phyloP scores from a whole-genome alignment of 352 stramenopile genomes.

The Elongisporangium prolatum region DNA sequence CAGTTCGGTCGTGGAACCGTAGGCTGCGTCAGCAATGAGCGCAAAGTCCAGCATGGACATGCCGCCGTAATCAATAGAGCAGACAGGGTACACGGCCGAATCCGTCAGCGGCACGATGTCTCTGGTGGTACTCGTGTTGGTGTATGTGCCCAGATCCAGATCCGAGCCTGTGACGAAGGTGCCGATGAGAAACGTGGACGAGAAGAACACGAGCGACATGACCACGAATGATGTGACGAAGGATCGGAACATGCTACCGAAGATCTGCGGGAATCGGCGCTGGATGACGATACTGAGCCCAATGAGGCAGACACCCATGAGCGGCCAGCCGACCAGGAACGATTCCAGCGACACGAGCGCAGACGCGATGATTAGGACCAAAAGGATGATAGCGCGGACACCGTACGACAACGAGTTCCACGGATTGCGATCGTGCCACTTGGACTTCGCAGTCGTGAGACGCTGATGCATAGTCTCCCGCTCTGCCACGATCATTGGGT shows the following conservation, averaged over 20 bases:
- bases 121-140: conserved; percentile 26
- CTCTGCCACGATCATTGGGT: not conserved
- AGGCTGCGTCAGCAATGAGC: conserved; percentile 71
- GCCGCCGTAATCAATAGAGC: conserved; percentile 51
- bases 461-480: not conserved
- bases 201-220: conserved; percentile 81
- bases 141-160: conserved; percentile 49
- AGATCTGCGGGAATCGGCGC: conserved; percentile 71
- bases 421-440: conserved; percentile 33
- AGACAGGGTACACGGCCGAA: conserved; percentile 65
- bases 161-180: conserved; percentile 55
- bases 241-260: conserved; percentile 62
- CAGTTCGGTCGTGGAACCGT: conserved; percentile 57
- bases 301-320: conserved; percentile 72
- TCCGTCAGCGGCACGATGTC: conserved; percentile 23
- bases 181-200: conserved; percentile 68
- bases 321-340: conserved; percentile 67
- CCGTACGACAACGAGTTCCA: conserved; percentile 49
- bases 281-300: conserved; percentile 63
- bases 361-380: conserved; percentile 47
- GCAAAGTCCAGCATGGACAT: conserved; percentile 73
- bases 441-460: not conserved
- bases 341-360: conserved; percentile 51
- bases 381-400: conserved; percentile 36
- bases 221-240: conserved; percentile 73